Base-by-base conservation (phyloP, 306 rosid species). In the Morella rubra region DNA sequence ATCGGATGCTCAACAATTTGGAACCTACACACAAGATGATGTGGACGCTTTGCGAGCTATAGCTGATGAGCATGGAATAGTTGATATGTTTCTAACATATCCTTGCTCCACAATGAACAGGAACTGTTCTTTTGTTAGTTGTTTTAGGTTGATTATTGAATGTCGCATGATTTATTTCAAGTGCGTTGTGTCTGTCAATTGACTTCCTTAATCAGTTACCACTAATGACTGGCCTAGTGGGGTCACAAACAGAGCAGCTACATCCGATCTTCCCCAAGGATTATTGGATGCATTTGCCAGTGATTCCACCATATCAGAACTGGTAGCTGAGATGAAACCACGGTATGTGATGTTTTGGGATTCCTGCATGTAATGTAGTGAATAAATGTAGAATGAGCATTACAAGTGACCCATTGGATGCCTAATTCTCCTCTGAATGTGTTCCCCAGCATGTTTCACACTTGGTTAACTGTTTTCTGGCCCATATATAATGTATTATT, bases 171-270 rank as follows among this genome's bases (percentile, higher is more conserved):
- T 71, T 66, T 66, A 64, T 76, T 85, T 79, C 44, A 52, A 45
- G 66, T 76, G 52, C 19, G 49, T 72, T 56, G 55, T 32, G 37
- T 75, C 27, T 65, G 42, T 69, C 74, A 16, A 55, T 77, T 80
- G 73, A 41, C 58, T 81, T 84, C 96, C 89, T 95, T 95, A 73
- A 92, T 75, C 84, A 60, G 44, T 74, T 77, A 54, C 71, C 84
- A 95, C 99, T 86, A 95, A 95, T 44, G 91, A 95, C 82, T 95
- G 99, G 99, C 97, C 99, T 32, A 86, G 84, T 51, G 93, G 92
- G 71, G 82, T 95, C 69, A 89, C 88, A 37, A 86, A 84, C 78
- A 71, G 87, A 79, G 93, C 87, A 69, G 82, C 89, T 72, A 50
- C 81, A 32, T 70, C 90, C 0, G 91, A 89, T 61, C 62, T 86